A percentile compares a stretch with the other conserved stretches of the same genome.
Evolutionary conservation across 345 rosid genomes (phyloP).

Genomic region (Nasturtium officinale): DNA sequence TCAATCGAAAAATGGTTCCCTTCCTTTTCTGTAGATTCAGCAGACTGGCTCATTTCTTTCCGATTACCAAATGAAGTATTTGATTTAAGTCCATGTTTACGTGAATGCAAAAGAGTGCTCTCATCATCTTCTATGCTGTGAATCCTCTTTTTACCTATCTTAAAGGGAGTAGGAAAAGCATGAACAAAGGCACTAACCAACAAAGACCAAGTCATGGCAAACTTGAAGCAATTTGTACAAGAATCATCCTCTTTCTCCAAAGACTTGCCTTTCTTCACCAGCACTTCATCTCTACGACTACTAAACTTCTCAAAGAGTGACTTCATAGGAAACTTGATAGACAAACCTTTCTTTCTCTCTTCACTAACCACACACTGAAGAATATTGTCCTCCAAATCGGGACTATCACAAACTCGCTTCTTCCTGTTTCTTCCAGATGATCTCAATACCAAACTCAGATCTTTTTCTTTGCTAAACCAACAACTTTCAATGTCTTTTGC

Average conservation of each 20-base stretch:
- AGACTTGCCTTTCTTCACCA: slow-evolving; percentile 47
- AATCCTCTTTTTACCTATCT: slow-evolving; percentile 54
- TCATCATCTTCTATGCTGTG: slow-evolving; percentile 51
- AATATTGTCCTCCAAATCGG: slow-evolving; percentile 17
- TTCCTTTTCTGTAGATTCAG: slow-evolving; percentile 38
- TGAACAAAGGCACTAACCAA: slow-evolving; percentile 71
- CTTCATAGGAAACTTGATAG: slow-evolving; percentile 62
- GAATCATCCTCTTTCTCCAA: slow-evolving; percentile 54
- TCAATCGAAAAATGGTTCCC: slow-evolving; percentile 53
- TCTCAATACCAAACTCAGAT: slow-evolving; percentile 39
- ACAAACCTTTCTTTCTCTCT: slow-evolving; percentile 61
- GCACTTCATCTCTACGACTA: slow-evolving; percentile 39
- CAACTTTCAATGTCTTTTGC: slow-evolving; percentile 69
- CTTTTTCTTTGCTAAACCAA: slow-evolving; percentile 54
- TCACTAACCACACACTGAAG: slow-evolving; percentile 46
- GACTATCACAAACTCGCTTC: slow-evolving; percentile 42
- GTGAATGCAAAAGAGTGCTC: slow-evolving; percentile 36
- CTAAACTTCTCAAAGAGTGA: slow-evolving; percentile 41
- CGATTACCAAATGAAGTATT: slow-evolving; percentile 41
- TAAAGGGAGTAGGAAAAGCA: slow-evolving; percentile 66
- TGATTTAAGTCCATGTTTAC: slow-evolving; percentile 37
- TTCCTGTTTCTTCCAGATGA: slow-evolving; percentile 42
- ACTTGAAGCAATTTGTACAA: slow-evolving; percentile 72
- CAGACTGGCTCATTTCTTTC: slow-evolving; percentile 41
- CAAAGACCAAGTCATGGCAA: slow-evolving; percentile 74